phyloP scores from a whole-genome alignment of 257 asterid species.

The Solanum pimpinellifolium region DNA sequence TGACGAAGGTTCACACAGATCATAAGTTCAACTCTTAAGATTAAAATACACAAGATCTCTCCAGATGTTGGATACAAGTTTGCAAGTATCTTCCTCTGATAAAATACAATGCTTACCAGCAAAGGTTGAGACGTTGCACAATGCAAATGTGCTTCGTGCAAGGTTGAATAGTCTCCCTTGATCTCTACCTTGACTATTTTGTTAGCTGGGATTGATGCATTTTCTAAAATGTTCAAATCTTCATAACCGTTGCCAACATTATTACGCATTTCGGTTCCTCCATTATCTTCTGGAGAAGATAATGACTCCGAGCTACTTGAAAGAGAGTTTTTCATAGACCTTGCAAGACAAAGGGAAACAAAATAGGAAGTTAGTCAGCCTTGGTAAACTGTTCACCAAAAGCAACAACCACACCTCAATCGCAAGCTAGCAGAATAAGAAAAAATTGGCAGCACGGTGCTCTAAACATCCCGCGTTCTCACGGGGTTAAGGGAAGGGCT shows the following conservation, averaged over 20 bases:
- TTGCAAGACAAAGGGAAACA: constrained; percentile 19
- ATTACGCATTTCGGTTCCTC: constrained; percentile 16
- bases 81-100: neutral
- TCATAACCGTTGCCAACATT: constrained; percentile 22
- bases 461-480: neutral
- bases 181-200: constrained; percentile 15
- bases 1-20: neutral
- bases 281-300: constrained; percentile 25
- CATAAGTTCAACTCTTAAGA: neutral
- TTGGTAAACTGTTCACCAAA: neutral
- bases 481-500: neutral
- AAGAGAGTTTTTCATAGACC: constrained; percentile 32
- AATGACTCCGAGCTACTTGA: constrained; percentile 14
- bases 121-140: constrained; percentile 28
- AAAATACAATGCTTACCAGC: constrained; percentile 32
- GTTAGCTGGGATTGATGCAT: constrained; percentile 12
- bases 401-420: constrained; percentile 1
- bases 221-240: constrained; percentile 18
- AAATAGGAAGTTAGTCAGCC: constrained; percentile 3
- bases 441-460: neutral
- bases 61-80: neutral
- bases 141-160: constrained; percentile 14
- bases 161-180: constrained; percentile 23
- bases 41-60: neutral
- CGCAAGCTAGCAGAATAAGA: neutral